Conservation (phyloP, 495 filamentous ascomycete species). For the Neurospora sp. region DNA sequence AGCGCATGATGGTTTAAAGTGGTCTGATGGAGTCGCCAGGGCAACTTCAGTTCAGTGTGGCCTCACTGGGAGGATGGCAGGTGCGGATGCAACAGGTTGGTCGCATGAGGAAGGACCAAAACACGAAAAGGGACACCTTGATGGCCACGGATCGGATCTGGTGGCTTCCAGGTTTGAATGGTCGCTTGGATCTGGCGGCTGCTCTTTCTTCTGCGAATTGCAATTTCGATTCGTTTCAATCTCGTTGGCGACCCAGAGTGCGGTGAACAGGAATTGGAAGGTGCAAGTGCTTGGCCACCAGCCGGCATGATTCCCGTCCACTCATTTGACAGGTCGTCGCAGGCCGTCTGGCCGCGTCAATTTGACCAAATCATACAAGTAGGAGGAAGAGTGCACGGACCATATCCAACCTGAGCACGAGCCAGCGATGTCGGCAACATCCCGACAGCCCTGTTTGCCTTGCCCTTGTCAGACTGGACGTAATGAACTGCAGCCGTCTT, state of each 20-base stretch:
- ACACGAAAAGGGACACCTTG: not conserved
- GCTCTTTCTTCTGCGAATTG: not conserved
- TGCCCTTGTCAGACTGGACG: not conserved
- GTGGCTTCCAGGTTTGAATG: not conserved
- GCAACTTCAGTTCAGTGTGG: not conserved
- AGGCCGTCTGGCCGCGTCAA: not conserved
- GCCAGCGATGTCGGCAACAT: not conserved
- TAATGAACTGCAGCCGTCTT: not conserved
- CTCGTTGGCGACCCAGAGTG: not conserved
- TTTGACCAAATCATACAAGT: not conserved
- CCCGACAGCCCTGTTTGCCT: not conserved
- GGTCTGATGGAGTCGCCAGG: not conserved
- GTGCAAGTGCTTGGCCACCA: not conserved
- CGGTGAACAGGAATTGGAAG: not conserved
- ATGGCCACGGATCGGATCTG: not conserved
- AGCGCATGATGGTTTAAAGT: not conserved
- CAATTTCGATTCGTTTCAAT: not conserved
- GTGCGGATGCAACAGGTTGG: not conserved
- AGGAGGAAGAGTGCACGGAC: not conserved
- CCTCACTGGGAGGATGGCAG: not conserved
- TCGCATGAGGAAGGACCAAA: not conserved
- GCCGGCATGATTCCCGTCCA: not conserved
- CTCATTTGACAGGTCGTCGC: not conserved
- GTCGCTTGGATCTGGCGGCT: not conserved
- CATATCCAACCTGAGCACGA: not conserved